Conservation (phyloP, 129 eudicot genomes). For the Flaveria sonorensis region DNA sequence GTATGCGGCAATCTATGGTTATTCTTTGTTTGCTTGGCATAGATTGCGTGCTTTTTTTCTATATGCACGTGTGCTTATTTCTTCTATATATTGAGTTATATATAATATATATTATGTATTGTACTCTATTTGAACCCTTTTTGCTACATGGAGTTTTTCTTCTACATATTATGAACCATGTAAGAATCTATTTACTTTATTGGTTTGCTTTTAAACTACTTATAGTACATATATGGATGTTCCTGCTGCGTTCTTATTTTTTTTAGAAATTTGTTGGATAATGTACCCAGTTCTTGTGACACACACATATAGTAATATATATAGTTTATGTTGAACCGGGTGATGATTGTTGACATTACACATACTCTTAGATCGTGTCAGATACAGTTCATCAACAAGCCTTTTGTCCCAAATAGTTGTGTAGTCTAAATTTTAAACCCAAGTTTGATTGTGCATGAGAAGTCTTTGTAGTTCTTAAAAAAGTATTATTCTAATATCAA, state of each 20-base stretch:
- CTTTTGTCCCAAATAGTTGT: background rate
- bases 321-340: too few relatives aligned
- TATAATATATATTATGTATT: background rate
- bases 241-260: too few relatives aligned
- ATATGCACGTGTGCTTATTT: background rate
- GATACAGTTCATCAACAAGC: background rate
- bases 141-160: background rate
- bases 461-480: conserved; percentile 11
- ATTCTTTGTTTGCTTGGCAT: background rate
- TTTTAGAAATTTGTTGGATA: too few relatives aligned
- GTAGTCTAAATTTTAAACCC: background rate
- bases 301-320: too few relatives aligned
- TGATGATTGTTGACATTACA: too few relatives aligned
- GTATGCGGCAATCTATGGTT: background rate
- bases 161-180: background rate
- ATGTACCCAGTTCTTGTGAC: too few relatives aligned
- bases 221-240: too few relatives aligned
- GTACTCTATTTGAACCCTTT: conserved; percentile 1
- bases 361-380: too few relatives aligned
- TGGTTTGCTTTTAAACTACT: conserved; percentile 10
- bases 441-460: background rate
- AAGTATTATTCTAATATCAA: background rate
- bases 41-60: background rate
- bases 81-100: background rate
- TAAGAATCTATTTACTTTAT: conserved; percentile 4